Evolutionary conservation across 257 asterid genomes (phyloP), one percentile per base, ranked within the genome.

Genomic region (Linderniella brevidens): DNA sequence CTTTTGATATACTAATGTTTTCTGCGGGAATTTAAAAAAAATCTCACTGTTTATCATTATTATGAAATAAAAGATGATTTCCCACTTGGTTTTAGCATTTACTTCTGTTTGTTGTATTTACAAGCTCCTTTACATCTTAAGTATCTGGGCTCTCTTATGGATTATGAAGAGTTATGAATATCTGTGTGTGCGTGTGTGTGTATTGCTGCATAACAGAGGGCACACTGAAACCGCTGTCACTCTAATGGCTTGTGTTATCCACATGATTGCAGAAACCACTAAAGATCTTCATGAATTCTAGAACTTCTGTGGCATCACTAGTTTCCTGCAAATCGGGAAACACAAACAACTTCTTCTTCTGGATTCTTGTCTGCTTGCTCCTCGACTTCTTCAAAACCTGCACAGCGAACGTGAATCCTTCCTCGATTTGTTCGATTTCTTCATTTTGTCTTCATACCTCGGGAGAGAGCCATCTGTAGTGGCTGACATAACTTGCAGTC

Each of bases 231-330:
- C 32, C 3, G 32, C 32, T 25, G 32, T 25, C 32, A 25, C 39
- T 20, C 41, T 37, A 51, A 13, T 12, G n/a, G 19, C 5, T 39
- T 39, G 8, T 57, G 13, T 19, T 25, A 4, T 18, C 25, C 16
- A 25, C n/a, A 25, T 41, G 52, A 14, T 58, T 52, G 17, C 64
- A 59, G 58, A 59, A 8, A 19, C 37, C 48, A 57, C 37, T 2
- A 35, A 14, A 37, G 32, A 59, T 35, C 60, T 61, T 62, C 63
- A 62, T 62, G 68, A 62, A 56, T 62, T 56, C 68, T 19, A 62
- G 37, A 46, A 49, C 51, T 19, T 32, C 44, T 19, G 53, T 56
- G 50, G 58, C 68, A 25, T 56, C 54, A 43, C 8, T 15, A 20
- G 68, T 62, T 62, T 62, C 53, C 53, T 48, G 53, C 53, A 48